These are phyloP conservation scores for Pachyrhizus erosus DNA, from an alignment of 306 rosid species.

Conservation along the genomic window DNA sequence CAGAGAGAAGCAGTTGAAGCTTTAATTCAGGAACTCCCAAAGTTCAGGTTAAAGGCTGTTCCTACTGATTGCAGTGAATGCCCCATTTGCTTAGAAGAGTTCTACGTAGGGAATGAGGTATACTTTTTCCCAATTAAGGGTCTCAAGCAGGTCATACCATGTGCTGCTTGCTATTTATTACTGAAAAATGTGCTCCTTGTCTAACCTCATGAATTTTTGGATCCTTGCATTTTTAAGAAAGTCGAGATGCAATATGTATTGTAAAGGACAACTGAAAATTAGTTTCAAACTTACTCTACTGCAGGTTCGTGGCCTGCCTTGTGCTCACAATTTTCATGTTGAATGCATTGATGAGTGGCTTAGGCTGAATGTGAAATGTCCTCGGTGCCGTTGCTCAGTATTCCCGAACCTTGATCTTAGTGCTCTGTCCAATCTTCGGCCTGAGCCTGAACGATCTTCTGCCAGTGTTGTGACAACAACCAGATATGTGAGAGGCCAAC, in stretches of 20 bases:
- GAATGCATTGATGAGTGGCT: slow-evolving; percentile 99
- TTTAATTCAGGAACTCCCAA: slow-evolving; percentile 97
- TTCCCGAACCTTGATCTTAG: slow-evolving; percentile 99
- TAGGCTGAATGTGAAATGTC: slow-evolving; percentile 97
- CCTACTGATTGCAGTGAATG: slow-evolving; percentile 99
- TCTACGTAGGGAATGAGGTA: slow-evolving; percentile 94
- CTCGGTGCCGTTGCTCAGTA: slow-evolving; percentile 98
- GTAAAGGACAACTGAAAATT: slow-evolving; percentile 3
- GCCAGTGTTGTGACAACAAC: slow-evolving; percentile 69
- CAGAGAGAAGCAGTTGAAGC: slow-evolving; percentile 99
- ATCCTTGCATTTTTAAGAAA: slow-evolving; percentile 8
- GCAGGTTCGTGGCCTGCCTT: slow-evolving; percentile 99
- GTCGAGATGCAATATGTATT: slow-evolving; percentile 20
- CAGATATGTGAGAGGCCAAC: slow-evolving; percentile 75
- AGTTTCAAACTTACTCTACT: slow-evolving; percentile 44
- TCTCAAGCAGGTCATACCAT: slow-evolving; percentile 2
- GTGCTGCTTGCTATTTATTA: neutral
- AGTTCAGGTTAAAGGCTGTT: slow-evolving; percentile 95
- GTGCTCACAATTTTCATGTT: slow-evolving; percentile 98
- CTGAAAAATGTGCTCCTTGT: slow-evolving; percentile 24
- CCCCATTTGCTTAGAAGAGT: slow-evolving; percentile 98
- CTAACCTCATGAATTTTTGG: neutral
- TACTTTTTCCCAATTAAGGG: slow-evolving; percentile 21
- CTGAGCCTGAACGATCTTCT: slow-evolving; percentile 84
- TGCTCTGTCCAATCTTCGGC: slow-evolving; percentile 88